Base-by-base conservation (phyloP, 2,329 filamentous ascomycete species). In the Cladophialophora yegresii region DNA sequence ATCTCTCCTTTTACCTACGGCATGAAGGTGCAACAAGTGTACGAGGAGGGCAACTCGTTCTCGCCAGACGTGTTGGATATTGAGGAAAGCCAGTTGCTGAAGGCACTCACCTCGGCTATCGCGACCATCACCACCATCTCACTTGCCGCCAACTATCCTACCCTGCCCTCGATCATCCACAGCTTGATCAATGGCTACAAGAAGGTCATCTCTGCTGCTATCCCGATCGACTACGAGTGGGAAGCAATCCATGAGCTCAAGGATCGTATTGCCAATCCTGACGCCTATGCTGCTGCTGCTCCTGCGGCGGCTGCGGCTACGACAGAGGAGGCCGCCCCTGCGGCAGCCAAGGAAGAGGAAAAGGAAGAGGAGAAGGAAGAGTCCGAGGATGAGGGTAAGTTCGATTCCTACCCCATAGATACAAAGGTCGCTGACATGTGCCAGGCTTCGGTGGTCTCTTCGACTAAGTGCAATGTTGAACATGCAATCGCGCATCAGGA, bases 1-100 rank as follows among this genome's bases (percentile, higher is more conserved):
- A 99, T 99, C 87, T 98, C 95, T 74, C 93, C 93, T 81, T 97
- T 97, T 88, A 96, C 93, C 79, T 99, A 98, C 85, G 95, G 95
- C 85, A 96, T 99, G 90, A 90, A 89, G 80, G 89, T 99, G 76
- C 73, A 87, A 71, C 93, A 98, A 86, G 92, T 99, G 81, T 99
- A 99, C 87, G 93, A 99, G 84, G 84, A 93, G 77, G 95, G 95
- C 77, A 95, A 99, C 86, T 87, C 87, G 74, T 99, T 99, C 87
- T 84, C 87, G 71, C 81, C 92, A 71, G 82, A 81, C 69, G 91
- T 99, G 73, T 87, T 99, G 73, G 95, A 99, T 82, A 92, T 99
- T 76, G 86, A 91, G 77, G 93, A 99, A 85, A 88, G 91, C 70
- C 93, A 98, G 85, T 90, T 99, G 75, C 88, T 99, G 72, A 87